These are phyloP conservation scores for Dioscorea dumetorum DNA, from an alignment of 106 monocot genomes.

Conservation along the genomic window DNA sequence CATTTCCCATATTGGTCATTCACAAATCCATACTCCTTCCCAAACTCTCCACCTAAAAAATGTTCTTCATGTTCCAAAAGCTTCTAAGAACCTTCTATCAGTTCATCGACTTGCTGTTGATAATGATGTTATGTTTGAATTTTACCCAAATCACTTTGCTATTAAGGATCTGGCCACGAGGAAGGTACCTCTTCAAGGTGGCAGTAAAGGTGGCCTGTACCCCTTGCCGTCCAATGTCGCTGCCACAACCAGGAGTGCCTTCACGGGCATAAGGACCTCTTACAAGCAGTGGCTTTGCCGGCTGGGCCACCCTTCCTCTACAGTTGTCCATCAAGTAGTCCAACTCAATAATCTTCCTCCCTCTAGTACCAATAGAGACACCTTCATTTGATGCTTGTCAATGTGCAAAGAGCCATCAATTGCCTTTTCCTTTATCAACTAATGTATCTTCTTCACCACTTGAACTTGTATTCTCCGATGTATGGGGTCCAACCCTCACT, in stretches of 20 bases:
- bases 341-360: no score
- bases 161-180: slow-evolving; percentile 2
- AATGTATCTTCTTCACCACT: no score
- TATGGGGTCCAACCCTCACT: neutral
- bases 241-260: neutral
- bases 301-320: no score
- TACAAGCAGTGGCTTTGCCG: no score
- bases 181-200: neutral
- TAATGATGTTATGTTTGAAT: slow-evolving; percentile 8
- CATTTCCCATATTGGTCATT: slow-evolving; percentile 2
- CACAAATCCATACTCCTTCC: neutral
- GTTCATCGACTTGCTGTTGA: slow-evolving; percentile 1
- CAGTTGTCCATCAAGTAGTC: no score
- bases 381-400: no score
- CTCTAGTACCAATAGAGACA: no score
- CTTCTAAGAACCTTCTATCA: slow-evolving; percentile 3
- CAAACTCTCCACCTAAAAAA: neutral
- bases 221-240: neutral
- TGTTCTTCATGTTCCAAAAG: slow-evolving; percentile 1
- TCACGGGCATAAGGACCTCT: no score
- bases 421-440: no score
- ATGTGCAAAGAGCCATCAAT: no score
- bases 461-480: no score
- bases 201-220: slow-evolving; percentile 9
- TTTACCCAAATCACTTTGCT: neutral